Base-by-base conservation (phyloP, 2,329 filamentous ascomycete species). In the Talaromyces pinophilus region DNA sequence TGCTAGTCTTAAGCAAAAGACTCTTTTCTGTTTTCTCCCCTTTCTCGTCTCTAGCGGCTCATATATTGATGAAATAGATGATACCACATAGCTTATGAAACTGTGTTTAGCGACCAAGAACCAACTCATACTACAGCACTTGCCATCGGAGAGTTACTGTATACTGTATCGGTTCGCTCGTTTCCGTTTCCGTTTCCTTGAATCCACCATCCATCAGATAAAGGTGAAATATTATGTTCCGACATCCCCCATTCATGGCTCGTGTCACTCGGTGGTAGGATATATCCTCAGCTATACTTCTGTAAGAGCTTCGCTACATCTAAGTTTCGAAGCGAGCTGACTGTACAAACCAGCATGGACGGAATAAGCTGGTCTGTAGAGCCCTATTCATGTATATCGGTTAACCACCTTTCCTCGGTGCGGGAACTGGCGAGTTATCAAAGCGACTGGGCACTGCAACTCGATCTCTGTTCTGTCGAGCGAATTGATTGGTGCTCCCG, bases 321-420 rank as follows among this genome's bases (percentile, higher is more conserved):
- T 11, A 13, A 19, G 13, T 35, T 30, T 62, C 46, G 46, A 40
- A 52, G 19, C 48, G 60, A 48, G 25, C 46, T 7, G n/a, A 17
- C 19, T n/a, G 19, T 15, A 62, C 59, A 50, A 50, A 57, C 33
- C 30, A 40, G 48, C 35, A 25, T 42, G 22, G 54, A 28, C 25
- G 6, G 7, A 33, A 8, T n/a, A 28, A 40, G 30, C 33, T 38
- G 35, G n/a, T 55, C 19, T 44, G 22, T 62, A 65, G 28, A 46
- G 22, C 59, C 52, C 2, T 57, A n/a, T 64, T 38, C 22, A n/a
- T 33, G 28, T 35, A 30, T 44, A 15, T 38, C n/a, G 33, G 13
- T 70, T 72, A 77, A 65, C 75, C 75, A 8, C 75, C 75, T 62
- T 77, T 77, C 52, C 74, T 71, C 59, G 73, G 74, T 55, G 70